Conservation (phyloP, 164 flowering plant genomes). For the Berberis thunbergii region DNA sequence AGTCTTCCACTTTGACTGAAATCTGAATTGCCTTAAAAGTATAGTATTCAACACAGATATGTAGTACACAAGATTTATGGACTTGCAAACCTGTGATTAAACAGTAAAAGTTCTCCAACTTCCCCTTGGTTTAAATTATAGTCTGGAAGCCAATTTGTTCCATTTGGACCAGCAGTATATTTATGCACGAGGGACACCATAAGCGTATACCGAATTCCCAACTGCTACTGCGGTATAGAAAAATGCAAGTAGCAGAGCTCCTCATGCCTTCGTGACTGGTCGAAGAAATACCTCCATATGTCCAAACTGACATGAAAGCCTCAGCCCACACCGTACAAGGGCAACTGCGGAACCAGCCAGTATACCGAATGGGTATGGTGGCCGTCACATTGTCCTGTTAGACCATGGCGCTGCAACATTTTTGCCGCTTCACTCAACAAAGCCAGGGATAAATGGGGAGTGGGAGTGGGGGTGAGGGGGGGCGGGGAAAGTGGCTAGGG, state of each 20-base stretch:
- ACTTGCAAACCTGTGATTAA: not conserved
- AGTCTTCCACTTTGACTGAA: not conserved
- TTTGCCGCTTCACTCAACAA: not conserved
- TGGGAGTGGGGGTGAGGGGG: no score
- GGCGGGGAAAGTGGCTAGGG: not conserved
- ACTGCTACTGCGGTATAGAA: not conserved
- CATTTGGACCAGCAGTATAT: not conserved
- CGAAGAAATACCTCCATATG: constrained; percentile 30
- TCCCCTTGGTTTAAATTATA: not conserved
- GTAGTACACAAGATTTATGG: not conserved
- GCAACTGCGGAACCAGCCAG: constrained; percentile 27
- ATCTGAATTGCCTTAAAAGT: not conserved
- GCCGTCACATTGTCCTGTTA: not conserved
- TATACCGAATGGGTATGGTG: constrained; percentile 4
- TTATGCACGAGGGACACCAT: not conserved
- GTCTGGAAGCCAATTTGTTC: not conserved
- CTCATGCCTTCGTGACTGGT: constrained; percentile 28
- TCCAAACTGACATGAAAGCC: constrained; percentile 24
- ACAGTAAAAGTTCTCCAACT: not conserved
- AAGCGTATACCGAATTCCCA: not conserved
- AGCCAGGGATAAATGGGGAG: not conserved
- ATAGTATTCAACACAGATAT: not conserved
- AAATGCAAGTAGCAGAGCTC: not conserved
- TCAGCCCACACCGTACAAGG: constrained; percentile 28
- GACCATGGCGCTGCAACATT: not conserved